Evolutionary conservation across 192 early-diverging fungal genomes (phyloP).

Genomic region (Podila verticillata): DNA sequence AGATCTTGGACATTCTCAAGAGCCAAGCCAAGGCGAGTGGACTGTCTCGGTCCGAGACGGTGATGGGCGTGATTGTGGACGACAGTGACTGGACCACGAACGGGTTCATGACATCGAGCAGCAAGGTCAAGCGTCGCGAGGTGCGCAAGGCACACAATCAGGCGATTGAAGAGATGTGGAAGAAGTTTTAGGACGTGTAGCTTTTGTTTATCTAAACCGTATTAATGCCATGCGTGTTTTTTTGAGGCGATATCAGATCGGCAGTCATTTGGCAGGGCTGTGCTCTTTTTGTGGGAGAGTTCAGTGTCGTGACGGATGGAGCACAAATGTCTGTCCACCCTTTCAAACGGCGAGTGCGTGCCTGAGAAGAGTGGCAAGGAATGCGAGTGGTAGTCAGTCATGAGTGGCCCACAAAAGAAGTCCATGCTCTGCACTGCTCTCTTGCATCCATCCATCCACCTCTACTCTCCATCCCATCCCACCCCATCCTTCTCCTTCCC

Average conservation of each 20-base stretch:
- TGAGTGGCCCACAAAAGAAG: no score
- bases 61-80: conserved; percentile 61
- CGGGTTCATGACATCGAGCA: conserved; percentile 78
- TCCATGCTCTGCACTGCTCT: no score
- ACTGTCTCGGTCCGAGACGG: conserved; percentile 71
- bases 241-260: not conserved
- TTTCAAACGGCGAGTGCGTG: not conserved
- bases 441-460: not conserved
- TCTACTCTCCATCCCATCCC: not conserved
- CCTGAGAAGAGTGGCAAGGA: no score
- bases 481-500: not conserved
- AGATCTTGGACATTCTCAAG: conserved; percentile 64
- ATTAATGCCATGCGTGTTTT: not conserved
- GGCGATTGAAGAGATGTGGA: conserved; percentile 65
- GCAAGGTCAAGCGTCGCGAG: conserved; percentile 77
- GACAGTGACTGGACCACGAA: conserved; percentile 77
- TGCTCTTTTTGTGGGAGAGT: not conserved
- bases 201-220: no score
- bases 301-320: not conserved
- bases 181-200: conserved; percentile 33
- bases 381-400: no score
- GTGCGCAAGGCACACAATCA: conserved; percentile 58
- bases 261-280: not conserved
- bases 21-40: conserved; percentile 60
- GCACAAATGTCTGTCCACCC: not conserved